phyloP scores from a whole-genome alignment of 352 stramenopile species.

The Pythium graminicola region DNA sequence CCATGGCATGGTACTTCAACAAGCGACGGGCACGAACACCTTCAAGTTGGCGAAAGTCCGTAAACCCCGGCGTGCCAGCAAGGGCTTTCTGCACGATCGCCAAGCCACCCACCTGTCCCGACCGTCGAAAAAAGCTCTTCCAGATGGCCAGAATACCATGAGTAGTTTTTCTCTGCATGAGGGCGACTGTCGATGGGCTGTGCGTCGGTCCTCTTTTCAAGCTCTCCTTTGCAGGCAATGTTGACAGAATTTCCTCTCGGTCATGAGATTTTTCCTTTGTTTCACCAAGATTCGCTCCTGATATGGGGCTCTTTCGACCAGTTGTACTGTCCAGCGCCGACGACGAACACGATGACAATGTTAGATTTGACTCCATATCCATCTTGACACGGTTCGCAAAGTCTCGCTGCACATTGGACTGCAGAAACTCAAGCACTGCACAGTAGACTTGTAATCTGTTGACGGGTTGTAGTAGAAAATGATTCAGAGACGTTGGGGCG shows the following conservation, averaged over 20 bases:
- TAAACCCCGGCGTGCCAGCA: background rate
- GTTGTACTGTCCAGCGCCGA: no score
- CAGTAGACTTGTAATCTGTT: conserved; percentile 27
- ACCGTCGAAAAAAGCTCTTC: background rate
- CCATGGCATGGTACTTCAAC: conserved; percentile 24
- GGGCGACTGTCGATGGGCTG: background rate
- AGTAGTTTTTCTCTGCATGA: background rate
- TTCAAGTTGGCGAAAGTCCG: conserved; percentile 19
- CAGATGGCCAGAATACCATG: background rate
- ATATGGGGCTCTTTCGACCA: background rate
- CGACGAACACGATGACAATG: background rate
- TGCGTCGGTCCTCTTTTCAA: background rate
- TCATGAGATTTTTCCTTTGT: background rate
- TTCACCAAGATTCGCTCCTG: background rate
- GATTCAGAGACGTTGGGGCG: conserved; percentile 24
- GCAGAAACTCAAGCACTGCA: conserved; percentile 10
- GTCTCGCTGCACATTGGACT: background rate
- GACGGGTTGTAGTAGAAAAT: conserved; percentile 34
- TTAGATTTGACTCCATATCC: background rate
- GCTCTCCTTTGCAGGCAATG: background rate
- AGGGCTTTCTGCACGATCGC: conserved; percentile 8
- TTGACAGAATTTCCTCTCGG: background rate
- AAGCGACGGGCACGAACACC: conserved; percentile 13
- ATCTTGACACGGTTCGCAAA: background rate
- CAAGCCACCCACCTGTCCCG: conserved; percentile 5